Evolutionary conservation across 495 filamentous ascomycete species (phyloP).

Genomic region (Tuber borchii): DNA sequence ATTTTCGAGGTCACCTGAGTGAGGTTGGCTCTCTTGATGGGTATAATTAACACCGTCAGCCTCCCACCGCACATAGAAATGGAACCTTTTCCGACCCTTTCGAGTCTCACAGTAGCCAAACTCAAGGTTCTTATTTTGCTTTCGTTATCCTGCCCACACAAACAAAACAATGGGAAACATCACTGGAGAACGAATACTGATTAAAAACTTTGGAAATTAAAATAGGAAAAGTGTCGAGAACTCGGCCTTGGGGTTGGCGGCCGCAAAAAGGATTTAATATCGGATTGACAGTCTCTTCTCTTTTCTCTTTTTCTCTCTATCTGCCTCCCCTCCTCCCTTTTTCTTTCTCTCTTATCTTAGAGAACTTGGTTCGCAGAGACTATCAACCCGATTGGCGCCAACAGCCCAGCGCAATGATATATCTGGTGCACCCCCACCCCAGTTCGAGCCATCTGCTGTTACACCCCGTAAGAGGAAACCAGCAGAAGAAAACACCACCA

Average conservation of each 20-base stretch:
- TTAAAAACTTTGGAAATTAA: not conserved
- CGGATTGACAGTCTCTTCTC: slow-evolving; percentile 5
- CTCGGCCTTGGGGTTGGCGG: slow-evolving; percentile 29
- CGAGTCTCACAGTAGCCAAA: slow-evolving; percentile 27
- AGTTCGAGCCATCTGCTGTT: not conserved
- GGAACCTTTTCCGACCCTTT: not conserved
- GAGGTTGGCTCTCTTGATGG: not conserved
- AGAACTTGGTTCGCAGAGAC: not conserved
- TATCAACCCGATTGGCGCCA: slow-evolving; percentile 16
- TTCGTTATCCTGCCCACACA: not conserved
- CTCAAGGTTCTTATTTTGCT: slow-evolving; percentile 19
- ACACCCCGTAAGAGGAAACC: not conserved
- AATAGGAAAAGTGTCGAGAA: slow-evolving; percentile 30
- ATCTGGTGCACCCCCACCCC: not conserved
- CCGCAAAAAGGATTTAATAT: slow-evolving; percentile 28
- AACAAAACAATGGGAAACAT: slow-evolving; percentile 2
- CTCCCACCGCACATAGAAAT: slow-evolving; percentile 8
- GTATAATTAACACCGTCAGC: slow-evolving; percentile 2
- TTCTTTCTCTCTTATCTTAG: not conserved
- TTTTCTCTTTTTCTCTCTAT: not conserved
- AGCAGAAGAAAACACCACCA: too few species aligned
- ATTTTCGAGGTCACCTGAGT: not conserved
- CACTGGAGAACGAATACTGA: not conserved
- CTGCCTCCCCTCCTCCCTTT: not conserved
- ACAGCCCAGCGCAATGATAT: not conserved